Evolutionary conservation across 768 basidiomycete species (phyloP).

Genomic region (Tricholoma sp.): DNA sequence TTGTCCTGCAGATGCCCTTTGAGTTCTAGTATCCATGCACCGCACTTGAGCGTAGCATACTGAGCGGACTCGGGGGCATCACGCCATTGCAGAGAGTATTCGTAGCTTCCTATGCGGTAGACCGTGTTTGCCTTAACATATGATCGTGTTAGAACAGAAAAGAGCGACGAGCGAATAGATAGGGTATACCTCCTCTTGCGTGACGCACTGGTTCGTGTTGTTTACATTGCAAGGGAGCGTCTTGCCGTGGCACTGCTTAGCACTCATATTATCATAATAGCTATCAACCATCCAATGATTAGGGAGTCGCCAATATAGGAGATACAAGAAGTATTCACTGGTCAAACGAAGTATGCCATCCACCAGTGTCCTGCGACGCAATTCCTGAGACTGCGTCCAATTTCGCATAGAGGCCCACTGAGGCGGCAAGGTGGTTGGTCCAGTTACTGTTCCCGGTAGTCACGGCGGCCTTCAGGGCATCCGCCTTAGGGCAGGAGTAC

Average conservation of each 20-base stretch:
- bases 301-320: neutral
- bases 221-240: slow-evolving; percentile 40
- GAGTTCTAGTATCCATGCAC: slow-evolving; percentile 43
- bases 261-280: slow-evolving; percentile 48
- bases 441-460: slow-evolving; percentile 37
- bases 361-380: slow-evolving; percentile 30
- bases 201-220: slow-evolving; percentile 38
- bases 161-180: neutral
- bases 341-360: slow-evolving; percentile 48
- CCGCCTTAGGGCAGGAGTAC: slow-evolving; percentile 36
- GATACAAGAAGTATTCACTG: slow-evolving; percentile 29
- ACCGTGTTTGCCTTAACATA: slow-evolving; percentile 42
- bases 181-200: slow-evolving; percentile 31
- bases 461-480: slow-evolving; percentile 27
- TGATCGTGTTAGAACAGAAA: neutral
- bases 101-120: slow-evolving; percentile 55
- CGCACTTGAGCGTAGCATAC: slow-evolving; percentile 40
- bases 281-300: slow-evolving; percentile 18
- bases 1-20: slow-evolving; percentile 34
- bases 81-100: slow-evolving; percentile 49
- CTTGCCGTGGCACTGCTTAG: slow-evolving; percentile 45
- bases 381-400: slow-evolving; percentile 42
- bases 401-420: slow-evolving; percentile 33
- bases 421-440: slow-evolving; percentile 36
- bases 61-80: slow-evolving; percentile 39